A percentile compares a stretch with the other conserved stretches of the same genome.
These are phyloP conservation scores for Aspergillus sp. DNA, from an alignment of 2,329 filamentous ascomycete species.

Conservation along the genomic window DNA sequence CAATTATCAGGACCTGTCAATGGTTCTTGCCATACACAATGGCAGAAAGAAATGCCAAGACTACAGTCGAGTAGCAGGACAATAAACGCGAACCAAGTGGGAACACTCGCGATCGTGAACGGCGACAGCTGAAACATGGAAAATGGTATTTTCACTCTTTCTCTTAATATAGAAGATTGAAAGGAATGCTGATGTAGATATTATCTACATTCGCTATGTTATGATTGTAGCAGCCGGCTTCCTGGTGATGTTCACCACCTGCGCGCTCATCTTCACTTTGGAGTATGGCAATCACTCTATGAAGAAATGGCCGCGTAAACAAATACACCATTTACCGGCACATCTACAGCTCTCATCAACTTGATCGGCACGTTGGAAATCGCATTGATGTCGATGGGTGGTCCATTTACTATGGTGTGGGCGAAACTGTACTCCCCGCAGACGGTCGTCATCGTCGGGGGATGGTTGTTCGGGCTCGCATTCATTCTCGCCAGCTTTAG, in stretches of 20 bases:
- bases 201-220: background rate
- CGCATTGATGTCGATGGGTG: constrained; percentile 33
- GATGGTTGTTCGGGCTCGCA: constrained; percentile 27
- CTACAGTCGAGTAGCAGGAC: too few species aligned
- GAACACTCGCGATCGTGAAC: too few species aligned
- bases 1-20: too few species aligned
- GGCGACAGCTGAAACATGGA: too few species aligned
- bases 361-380: constrained; percentile 34
- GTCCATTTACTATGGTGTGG: constrained; percentile 31
- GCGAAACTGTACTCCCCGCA: constrained; percentile 29
- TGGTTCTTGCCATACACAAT: too few species aligned
- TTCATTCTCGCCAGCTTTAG: constrained; percentile 31
- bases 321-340: constrained; percentile 28
- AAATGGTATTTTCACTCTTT: too few species aligned
- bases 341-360: constrained; percentile 30
- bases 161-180: too few species aligned
- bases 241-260: constrained; percentile 30
- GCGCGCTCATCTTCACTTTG: constrained; percentile 35
- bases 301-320: constrained; percentile 24
- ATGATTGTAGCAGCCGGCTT: constrained; percentile 19
- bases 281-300: constrained; percentile 38
- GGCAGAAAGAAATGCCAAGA: too few species aligned
- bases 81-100: too few species aligned
- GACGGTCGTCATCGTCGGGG: constrained; percentile 25
- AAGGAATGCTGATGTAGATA: too few species aligned